phyloP scores from a whole-genome alignment of 352 stramenopile genomes.

The Pythium rhizo-oryzae region DNA sequence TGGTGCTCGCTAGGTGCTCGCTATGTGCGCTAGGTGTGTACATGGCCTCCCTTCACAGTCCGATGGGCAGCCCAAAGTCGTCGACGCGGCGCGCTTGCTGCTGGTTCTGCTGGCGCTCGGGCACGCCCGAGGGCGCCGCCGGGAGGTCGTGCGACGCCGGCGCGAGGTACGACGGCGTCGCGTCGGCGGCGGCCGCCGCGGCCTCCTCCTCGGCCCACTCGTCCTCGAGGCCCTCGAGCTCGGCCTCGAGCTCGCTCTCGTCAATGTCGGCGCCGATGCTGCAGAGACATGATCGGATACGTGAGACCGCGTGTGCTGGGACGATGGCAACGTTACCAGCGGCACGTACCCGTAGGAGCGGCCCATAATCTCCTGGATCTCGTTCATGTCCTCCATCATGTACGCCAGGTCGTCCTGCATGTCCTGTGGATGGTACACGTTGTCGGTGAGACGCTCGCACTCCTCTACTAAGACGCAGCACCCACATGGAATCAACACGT shows the following conservation, averaged over 20 bases:
- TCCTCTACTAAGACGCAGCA: too few relatives aligned
- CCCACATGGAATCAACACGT: not conserved
- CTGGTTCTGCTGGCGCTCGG: slow-evolving; percentile 31
- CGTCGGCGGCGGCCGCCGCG: slow-evolving; percentile 41
- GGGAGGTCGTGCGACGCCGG: slow-evolving; percentile 59
- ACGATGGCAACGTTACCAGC: not conserved
- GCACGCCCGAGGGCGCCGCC: slow-evolving; percentile 46
- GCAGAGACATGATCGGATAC: not conserved
- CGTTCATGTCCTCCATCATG: slow-evolving; percentile 98
- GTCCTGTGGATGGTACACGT: slow-evolving; percentile 49
- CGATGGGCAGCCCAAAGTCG: slow-evolving; percentile 76
- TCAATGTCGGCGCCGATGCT: slow-evolving; percentile 95
- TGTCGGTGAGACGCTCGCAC: too few relatives aligned
- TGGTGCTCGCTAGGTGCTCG: too few relatives aligned
- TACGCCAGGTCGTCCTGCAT: slow-evolving; percentile 97
- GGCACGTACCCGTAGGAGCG: slow-evolving; percentile 90
- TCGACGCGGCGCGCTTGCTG: slow-evolving; percentile 45
- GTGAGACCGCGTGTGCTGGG: not conserved
- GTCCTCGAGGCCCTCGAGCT: slow-evolving; percentile 94
- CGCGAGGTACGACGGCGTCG: slow-evolving; percentile 67
- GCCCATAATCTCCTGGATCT: slow-evolving; percentile 97
- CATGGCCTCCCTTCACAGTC: slow-evolving; percentile 5
- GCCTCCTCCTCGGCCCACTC: slow-evolving; percentile 89
- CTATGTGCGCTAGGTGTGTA: too few relatives aligned
- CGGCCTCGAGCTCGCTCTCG: slow-evolving; percentile 94